phyloP scores from a whole-genome alignment of 2,329 filamentous ascomycete species.

The Cytospora chrysosperma region DNA sequence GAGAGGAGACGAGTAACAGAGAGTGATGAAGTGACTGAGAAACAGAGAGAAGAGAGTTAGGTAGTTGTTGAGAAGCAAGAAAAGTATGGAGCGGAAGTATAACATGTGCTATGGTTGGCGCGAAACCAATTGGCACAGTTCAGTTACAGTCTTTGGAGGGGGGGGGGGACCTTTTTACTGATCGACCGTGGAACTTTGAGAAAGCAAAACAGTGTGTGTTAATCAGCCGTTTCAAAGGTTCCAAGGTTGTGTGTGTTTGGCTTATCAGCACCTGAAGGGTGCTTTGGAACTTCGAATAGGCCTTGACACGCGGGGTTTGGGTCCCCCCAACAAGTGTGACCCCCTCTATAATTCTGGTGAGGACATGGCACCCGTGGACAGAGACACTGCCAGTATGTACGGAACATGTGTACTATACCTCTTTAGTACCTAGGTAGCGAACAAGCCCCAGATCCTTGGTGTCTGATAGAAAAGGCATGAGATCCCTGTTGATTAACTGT shows the following conservation, averaged over 20 bases:
- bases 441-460: background rate
- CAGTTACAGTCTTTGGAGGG: slow-evolving; percentile 3
- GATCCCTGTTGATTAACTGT: background rate
- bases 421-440: too few relatives aligned
- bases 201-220: slow-evolving; percentile 19
- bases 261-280: background rate
- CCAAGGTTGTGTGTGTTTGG: too few relatives aligned
- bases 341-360: too few relatives aligned
- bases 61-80: background rate
- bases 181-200: slow-evolving; percentile 16
- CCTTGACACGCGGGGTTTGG: background rate
- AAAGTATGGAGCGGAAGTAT: background rate
- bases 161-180: slow-evolving; percentile 11
- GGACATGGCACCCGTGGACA: too few relatives aligned
- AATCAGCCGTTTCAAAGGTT: slow-evolving; percentile 12
- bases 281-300: background rate
- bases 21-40: too few relatives aligned
- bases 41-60: background rate
- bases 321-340: background rate
- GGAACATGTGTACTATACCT: too few relatives aligned
- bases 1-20: background rate
- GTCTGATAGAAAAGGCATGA: background rate
- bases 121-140: background rate
- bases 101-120: background rate
- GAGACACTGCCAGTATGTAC: too few relatives aligned